Percentiles rank a stretch among this genome's conserved stretches.
Conservation (phyloP, 805 yeast genomes). For the Myxozyma mucilagina region DNA sequence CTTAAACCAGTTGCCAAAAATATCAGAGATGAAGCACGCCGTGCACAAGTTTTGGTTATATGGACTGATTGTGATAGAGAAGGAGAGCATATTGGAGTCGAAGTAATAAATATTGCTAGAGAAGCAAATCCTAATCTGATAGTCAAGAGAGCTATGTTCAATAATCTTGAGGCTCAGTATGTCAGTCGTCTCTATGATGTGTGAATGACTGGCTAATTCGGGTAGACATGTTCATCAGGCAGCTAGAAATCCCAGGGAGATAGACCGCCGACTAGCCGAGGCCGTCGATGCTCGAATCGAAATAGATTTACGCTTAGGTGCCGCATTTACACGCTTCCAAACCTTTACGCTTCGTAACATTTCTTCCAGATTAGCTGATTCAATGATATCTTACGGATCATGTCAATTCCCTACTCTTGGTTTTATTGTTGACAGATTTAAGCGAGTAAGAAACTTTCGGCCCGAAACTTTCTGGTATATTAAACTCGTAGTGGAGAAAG, state of each 20-base stretch:
- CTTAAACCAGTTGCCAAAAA: constrained; percentile 59
- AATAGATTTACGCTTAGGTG: constrained; percentile 85
- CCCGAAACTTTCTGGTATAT: constrained; percentile 83
- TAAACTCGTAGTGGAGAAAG: constrained; percentile 44
- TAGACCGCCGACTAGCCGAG: constrained; percentile 69
- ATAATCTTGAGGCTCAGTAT: constrained; percentile 67
- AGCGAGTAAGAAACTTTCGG: constrained; percentile 66
- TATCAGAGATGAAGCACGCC: constrained; percentile 63
- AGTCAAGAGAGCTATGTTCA: constrained; percentile 76
- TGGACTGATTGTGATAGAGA: constrained; percentile 99
- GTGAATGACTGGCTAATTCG: not conserved
- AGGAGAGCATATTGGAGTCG: constrained; percentile 91
- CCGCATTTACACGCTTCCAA: constrained; percentile 79
- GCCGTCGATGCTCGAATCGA: constrained; percentile 89
- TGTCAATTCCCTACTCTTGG: constrained; percentile 98
- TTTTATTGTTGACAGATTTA: constrained; percentile 88
- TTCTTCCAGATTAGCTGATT: constrained; percentile 28
- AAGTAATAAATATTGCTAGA: constrained; percentile 69
- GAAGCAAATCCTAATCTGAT: constrained; percentile 51
- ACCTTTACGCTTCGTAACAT: constrained; percentile 48
- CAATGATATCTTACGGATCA: constrained; percentile 74
- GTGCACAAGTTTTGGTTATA: constrained; percentile 68
- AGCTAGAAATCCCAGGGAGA: constrained; percentile 61
- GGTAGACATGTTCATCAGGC: constrained; percentile 65
- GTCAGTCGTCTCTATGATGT: not conserved